Base-by-base conservation (phyloP, 2,329 filamentous ascomycete species). In the Pseudogymnoascus verrucosus region DNA sequence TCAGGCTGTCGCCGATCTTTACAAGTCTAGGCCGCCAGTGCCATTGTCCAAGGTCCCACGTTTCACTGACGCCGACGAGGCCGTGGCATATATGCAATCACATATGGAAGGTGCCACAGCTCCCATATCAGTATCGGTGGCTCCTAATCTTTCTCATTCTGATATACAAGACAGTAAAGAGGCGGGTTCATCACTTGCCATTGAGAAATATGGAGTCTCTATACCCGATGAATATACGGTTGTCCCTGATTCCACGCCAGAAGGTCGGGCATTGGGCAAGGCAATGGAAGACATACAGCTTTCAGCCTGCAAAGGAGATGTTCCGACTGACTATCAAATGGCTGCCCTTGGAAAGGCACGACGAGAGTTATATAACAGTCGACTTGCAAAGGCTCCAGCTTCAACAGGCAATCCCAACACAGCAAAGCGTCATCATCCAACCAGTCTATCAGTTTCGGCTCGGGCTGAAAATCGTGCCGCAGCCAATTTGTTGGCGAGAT, bases 281-380 rank as follows among this genome's bases (percentile, higher is more conserved):
- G 51, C 51, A 11, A 57, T 57, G 28, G 51, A 34, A 36, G 28
- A 57, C 28, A 57, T 57, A 19, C 51, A 57, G 51, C 28, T 36
- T 19, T 57, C 51, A 14, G 51, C 51, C 5, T 19, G n/a, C 2
- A 57, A 21, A 36, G 51, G 51, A 19, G 26, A 57, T 12, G 28
- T 57, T 7, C 51, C 51, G 16, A 57, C 51, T n/a, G 51, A 57
- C 21, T 57, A 34, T 36, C 51, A 57, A 34, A 57, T 57, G 51
- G 51, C 51, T 57, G 51, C 51, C 19, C 51, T 57, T 2, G 51
- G 51, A 57, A 57, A 57, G 51, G 51, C 51, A 21, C 51, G 51
- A 4, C 28, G 51, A 14, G 51, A 57, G 28, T 10, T 57, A 14
- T 57, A 57, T 34, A 28, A 16, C 28, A 57, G 51, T 21, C 28